Evolutionary conservation across 129 eudicot genomes (phyloP), one percentile per base, ranked within the genome.

Genomic region (Pulicaria dysenterica): DNA sequence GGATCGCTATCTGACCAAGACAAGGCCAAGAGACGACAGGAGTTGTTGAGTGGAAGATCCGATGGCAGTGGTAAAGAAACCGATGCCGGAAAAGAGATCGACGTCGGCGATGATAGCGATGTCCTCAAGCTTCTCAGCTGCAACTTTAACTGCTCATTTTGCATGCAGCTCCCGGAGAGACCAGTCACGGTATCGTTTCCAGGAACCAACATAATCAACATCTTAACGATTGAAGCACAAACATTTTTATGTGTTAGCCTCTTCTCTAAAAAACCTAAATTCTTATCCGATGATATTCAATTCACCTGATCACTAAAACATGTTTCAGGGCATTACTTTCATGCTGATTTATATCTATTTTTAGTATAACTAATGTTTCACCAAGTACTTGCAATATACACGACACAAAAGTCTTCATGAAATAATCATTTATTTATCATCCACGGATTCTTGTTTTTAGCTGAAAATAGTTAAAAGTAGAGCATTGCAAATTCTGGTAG

Each of bases 121-220:
- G 78, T 89, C 19, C 73, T 92, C 40, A 76, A 75, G 13, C 81
- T 92, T 64, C 75, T 92, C 37, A 81, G 73, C 11, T 91, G 84
- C 51, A 85, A 83, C 34, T 83, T 89, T 3, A 87, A 85, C 58
- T 92, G 98, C 65, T 85, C 88, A 17, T 81, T 86, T 71, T 92
- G 98, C 73, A 87, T 87, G 98, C 89, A 81, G 70, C 87, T 92
- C 3, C 96, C 95, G 0, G 98, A 86, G 31, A 80, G 98, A 60
- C 98, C 98, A 24, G 95, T 92, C 41, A 85, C 98, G 70, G 77
- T 73, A 73, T 16, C 40, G 15, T 73, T 73, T 73, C 12, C 17
- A 51, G 31, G 37, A 51, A 69, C n/a, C 46, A 36, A 50, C 19
- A 17, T 9, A 60, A 36, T 40, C 43, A 73, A 46, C 47, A 59